Conservation (phyloP, 164 flowering plant species). For the Liquidambar formosana region DNA sequence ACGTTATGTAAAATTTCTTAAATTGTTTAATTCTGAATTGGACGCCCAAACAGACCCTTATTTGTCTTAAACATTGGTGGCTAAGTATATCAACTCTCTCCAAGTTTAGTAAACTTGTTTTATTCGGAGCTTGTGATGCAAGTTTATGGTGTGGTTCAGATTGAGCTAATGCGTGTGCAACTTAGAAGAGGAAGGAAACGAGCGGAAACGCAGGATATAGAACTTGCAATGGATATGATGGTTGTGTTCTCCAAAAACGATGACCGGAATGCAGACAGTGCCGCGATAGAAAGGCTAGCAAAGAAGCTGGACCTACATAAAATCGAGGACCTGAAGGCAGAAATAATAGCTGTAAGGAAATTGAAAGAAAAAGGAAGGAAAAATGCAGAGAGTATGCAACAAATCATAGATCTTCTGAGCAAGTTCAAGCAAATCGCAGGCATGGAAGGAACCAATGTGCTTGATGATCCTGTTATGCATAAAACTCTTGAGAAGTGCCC, state of each 20-base stretch:
- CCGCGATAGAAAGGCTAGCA: constrained; percentile 73
- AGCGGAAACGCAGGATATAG: constrained; percentile 79
- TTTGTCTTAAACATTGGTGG: neutral
- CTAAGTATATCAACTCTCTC: neutral
- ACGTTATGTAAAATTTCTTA: too few species aligned
- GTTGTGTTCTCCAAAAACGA: constrained; percentile 58
- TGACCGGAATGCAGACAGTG: constrained; percentile 69
- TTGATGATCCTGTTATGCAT: constrained; percentile 37
- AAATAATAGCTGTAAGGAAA: constrained; percentile 55
- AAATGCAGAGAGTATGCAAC: constrained; percentile 47
- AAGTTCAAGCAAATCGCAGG: constrained; percentile 64
- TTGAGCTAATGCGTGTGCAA: constrained; percentile 59
- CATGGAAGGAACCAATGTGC: constrained; percentile 35
- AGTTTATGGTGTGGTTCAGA: constrained; percentile 27
- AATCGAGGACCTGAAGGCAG: constrained; percentile 50
- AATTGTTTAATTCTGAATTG: too few species aligned
- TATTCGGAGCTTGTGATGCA: neutral
- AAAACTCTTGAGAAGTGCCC: constrained; percentile 37
- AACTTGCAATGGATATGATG: constrained; percentile 89
- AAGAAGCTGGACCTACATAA: constrained; percentile 65
- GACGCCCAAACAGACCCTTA: too few species aligned
- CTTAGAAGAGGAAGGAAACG: constrained; percentile 64
- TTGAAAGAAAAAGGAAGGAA: constrained; percentile 45
- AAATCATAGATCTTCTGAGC: constrained; percentile 50
- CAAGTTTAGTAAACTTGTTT: neutral